Evolutionary conservation across 139 green algal genomes (phyloP).

Genomic region (Chlamydomonas schloesseri): DNA sequence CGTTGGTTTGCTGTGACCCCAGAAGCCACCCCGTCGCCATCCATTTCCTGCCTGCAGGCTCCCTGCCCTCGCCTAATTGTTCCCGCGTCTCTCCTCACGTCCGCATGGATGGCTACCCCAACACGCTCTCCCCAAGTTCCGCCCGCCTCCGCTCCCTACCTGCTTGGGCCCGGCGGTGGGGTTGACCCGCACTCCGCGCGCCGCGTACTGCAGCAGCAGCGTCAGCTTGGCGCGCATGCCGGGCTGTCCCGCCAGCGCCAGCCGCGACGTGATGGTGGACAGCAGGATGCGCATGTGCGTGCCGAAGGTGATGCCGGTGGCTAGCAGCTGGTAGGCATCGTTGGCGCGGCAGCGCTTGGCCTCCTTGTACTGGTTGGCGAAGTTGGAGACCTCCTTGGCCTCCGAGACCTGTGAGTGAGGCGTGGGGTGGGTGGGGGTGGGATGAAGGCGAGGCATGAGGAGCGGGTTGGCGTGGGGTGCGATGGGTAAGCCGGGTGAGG

Average conservation of each 20-base stretch:
- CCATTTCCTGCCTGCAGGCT: no score
- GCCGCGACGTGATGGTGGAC: slow-evolving; percentile 45
- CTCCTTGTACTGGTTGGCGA: slow-evolving; percentile 86
- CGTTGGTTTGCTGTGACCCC: no score
- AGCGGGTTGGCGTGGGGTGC: no score
- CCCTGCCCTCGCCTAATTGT: no score
- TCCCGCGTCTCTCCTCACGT: no score
- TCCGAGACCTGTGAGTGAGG: slow-evolving; percentile 64
- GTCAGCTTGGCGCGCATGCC: slow-evolving; percentile 74
- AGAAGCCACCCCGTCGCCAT: no score
- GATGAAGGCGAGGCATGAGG: not conserved
- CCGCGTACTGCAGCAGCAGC: slow-evolving; percentile 79
- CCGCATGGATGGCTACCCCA: no score
- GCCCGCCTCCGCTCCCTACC: slow-evolving; percentile 66
- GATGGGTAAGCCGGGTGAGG: no score
- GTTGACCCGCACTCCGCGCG: slow-evolving; percentile 80
- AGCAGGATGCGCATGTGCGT: slow-evolving; percentile 56
- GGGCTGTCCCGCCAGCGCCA: slow-evolving; percentile 69
- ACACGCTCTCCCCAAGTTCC: not conserved
- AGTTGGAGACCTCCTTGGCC: slow-evolving; percentile 80
- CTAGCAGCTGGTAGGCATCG: slow-evolving; percentile 85
- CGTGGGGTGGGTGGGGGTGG: not conserved
- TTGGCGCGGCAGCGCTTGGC: slow-evolving; percentile 76
- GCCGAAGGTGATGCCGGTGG: slow-evolving; percentile 71
- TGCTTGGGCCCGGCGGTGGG: slow-evolving; percentile 66